These are phyloP conservation scores for Rhinocladiella similis DNA, from an alignment of 2,329 filamentous ascomycete genomes.

Conservation along the genomic window DNA sequence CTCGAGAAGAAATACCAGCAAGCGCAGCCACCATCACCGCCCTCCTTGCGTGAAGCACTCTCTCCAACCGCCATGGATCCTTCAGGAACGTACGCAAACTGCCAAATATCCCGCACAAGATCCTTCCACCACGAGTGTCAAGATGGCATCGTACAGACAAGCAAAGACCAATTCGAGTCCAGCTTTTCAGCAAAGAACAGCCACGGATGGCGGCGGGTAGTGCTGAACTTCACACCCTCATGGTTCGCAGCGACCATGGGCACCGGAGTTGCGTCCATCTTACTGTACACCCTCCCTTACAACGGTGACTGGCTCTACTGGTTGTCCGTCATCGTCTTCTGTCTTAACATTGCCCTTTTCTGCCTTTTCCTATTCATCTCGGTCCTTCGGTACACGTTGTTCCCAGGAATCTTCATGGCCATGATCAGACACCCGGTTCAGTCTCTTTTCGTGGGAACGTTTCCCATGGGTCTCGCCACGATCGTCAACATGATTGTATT, in stretches of 20 bases:
- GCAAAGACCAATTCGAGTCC: constrained; percentile 7
- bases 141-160: neutral
- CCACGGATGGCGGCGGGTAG: constrained; percentile 21
- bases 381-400: constrained; percentile 59
- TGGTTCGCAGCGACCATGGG: constrained; percentile 66
- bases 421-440: constrained; percentile 66
- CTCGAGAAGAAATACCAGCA: too few species aligned
- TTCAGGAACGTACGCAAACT: constrained; percentile 12
- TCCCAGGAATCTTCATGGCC: constrained; percentile 62
- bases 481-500: constrained; percentile 64
- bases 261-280: constrained; percentile 64
- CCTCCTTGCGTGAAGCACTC: neutral
- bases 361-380: constrained; percentile 55
- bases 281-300: constrained; percentile 65
- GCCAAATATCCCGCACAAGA: neutral
- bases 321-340: constrained; percentile 56
- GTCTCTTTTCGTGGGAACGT: constrained; percentile 64
- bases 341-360: constrained; percentile 61
- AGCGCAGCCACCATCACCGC: too few species aligned
- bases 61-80: constrained; percentile 9
- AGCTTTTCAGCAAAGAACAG: constrained; percentile 35
- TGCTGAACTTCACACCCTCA: constrained; percentile 54
- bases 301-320: constrained; percentile 56
- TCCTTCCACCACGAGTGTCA: constrained; percentile 7
- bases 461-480: constrained; percentile 66